Percentiles rank a stretch among this genome's conserved stretches.
Conservation (phyloP, 1,139 yeast genomes). For the Kodamaea alishanica region DNA sequence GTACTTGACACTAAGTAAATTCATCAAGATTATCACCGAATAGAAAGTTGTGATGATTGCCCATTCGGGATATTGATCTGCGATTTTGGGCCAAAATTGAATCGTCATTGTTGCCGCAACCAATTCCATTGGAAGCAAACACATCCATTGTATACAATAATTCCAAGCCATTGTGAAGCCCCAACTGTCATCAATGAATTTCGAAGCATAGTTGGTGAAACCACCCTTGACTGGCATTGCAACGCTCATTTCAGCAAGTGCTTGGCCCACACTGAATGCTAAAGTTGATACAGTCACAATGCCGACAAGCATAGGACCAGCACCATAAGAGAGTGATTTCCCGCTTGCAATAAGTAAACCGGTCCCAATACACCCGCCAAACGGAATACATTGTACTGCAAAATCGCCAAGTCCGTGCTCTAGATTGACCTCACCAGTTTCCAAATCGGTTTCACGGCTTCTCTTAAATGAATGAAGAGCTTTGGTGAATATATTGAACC, state of each 20-base stretch:
- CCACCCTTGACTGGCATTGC: conserved; percentile 22
- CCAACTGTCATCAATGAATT: conserved; percentile 22
- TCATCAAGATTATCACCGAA: no score
- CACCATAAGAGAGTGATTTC: conserved; percentile 1
- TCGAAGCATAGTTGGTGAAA: conserved; percentile 19
- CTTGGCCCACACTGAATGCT: no score
- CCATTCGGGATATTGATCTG: no score
- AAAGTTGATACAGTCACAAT: conserved; percentile 13
- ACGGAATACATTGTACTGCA: conserved; percentile 22
- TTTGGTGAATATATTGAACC: conserved; percentile 1
- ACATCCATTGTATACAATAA: conserved; percentile 23
- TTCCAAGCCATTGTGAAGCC: conserved; percentile 28
- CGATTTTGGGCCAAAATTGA: no score
- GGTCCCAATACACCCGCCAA: conserved; percentile 24
- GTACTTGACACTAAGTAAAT: no score
- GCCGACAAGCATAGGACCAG: conserved; percentile 1
- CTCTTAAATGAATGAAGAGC: conserved; percentile 14
- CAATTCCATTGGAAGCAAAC: conserved; percentile 22
- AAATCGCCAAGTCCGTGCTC: conserved; percentile 12
- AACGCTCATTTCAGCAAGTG: conserved; percentile 17
- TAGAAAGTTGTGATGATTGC: no score
- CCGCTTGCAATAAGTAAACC: conserved; percentile 13
- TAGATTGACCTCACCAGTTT: conserved; percentile 8
- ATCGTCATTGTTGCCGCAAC: conserved; percentile 14
- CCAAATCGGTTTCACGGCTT: conserved; percentile 7